phyloP scores from a whole-genome alignment of 768 basidiomycete species.

The Russula olivacea region DNA sequence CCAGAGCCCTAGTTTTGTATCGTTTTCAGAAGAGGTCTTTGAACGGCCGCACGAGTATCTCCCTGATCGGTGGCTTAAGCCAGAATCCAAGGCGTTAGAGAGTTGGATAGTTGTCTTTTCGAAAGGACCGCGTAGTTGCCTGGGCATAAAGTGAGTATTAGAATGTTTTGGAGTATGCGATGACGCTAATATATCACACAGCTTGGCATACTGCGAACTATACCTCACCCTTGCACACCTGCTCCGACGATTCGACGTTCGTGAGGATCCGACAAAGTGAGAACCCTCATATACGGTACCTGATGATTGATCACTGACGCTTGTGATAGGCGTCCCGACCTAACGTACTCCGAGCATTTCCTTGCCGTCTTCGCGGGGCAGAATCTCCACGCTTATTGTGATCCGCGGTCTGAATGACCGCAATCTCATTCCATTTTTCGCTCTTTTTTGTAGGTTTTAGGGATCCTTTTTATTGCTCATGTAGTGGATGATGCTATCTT shows the following conservation, averaged over 20 bases:
- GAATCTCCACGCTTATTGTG: constrained; percentile 16
- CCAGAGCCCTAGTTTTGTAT: constrained; percentile 20
- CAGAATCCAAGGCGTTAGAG: constrained; percentile 13
- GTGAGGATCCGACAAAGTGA: constrained; percentile 11
- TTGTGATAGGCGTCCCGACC: constrained; percentile 7
- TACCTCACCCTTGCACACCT: constrained; percentile 25
- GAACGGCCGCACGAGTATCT: constrained; percentile 18
- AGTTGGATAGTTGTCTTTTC: constrained; percentile 23
- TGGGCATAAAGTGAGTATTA: constrained; percentile 24
- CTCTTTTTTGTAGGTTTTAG: not conserved
- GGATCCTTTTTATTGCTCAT: not conserved
- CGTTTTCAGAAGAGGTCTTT: constrained; percentile 18
- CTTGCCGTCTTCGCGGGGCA: constrained; percentile 11
- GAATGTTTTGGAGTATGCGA: not conserved
- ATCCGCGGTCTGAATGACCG: constrained; percentile 13
- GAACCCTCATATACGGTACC: not conserved
- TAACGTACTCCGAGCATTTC: constrained; percentile 16
- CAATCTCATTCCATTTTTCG: not conserved
- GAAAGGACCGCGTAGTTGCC: constrained; percentile 25
- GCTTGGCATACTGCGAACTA: constrained; percentile 25
- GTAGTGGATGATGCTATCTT: no score
- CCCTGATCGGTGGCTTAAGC: constrained; percentile 24
- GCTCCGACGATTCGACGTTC: constrained; percentile 26
- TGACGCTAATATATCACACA: not conserved
- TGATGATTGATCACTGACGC: not conserved